phyloP scores from a whole-genome alignment of 352 stramenopile genomes.

The Phytopythium cucurbitacearum region DNA sequence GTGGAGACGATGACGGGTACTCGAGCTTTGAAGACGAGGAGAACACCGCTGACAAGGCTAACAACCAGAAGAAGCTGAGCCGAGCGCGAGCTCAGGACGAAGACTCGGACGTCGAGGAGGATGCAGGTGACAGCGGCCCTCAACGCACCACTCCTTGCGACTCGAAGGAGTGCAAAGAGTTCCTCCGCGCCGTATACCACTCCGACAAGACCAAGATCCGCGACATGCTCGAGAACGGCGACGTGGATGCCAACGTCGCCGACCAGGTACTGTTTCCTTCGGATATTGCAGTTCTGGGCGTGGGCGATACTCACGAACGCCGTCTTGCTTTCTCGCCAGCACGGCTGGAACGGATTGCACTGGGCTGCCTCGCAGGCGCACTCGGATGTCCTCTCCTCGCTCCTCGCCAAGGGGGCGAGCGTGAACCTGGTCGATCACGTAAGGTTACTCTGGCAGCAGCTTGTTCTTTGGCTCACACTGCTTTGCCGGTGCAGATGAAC shows the following conservation, averaged over 20 bases:
- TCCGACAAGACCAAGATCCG: constrained; percentile 45
- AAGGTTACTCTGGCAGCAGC: not conserved
- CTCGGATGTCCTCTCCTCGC: constrained; percentile 34
- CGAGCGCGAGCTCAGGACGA: constrained; percentile 6
- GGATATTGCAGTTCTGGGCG: too few relatives aligned
- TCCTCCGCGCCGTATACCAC: constrained; percentile 60
- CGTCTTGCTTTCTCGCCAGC: constrained; percentile 18
- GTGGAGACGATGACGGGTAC: constrained; percentile 39
- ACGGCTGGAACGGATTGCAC: constrained; percentile 75
- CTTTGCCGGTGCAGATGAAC: constrained; percentile 32
- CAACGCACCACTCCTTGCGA: constrained; percentile 48
- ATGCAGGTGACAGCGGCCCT: constrained; percentile 12
- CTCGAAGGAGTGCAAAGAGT: constrained; percentile 47
- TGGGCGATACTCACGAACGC: not conserved
- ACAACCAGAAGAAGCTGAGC: constrained; percentile 9
- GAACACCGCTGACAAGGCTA: constrained; percentile 6
- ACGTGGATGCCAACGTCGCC: constrained; percentile 39
- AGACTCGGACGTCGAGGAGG: constrained; percentile 14
- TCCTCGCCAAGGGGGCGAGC: constrained; percentile 35
- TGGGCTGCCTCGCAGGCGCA: constrained; percentile 73
- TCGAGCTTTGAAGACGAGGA: constrained; percentile 57
- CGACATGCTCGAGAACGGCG: constrained; percentile 44
- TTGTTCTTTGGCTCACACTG: not conserved
- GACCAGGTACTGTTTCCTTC: constrained; percentile 41
- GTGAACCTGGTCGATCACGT: constrained; percentile 66